Evolutionary conservation across 768 basidiomycete species (phyloP).

Genomic region (Kondoa malvinella): DNA sequence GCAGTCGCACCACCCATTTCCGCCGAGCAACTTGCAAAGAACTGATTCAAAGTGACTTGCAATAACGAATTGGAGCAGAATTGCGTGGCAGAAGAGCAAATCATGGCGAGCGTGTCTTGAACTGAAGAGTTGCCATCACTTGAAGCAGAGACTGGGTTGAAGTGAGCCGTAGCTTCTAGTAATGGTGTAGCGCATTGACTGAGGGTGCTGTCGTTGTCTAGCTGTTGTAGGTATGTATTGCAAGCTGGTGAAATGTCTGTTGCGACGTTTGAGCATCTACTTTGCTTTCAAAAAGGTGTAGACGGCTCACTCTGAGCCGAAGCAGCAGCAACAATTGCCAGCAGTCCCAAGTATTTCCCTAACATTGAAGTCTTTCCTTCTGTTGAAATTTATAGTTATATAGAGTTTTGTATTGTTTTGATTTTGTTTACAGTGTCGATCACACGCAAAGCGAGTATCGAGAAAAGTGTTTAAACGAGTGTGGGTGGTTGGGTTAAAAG

Average conservation of each 20-base stretch:
- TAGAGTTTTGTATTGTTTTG: no score
- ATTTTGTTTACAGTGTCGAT: no score
- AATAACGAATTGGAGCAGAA: constrained; percentile 38
- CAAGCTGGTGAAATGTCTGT: constrained; percentile 26
- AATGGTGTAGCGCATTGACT: constrained; percentile 34
- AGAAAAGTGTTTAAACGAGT: no score
- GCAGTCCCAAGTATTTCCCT: no score
- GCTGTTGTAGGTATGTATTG: constrained; percentile 44
- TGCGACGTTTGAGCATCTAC: neutral
- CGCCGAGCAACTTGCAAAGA: constrained; percentile 50
- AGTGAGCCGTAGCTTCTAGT: constrained; percentile 42
- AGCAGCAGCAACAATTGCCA: neutral
- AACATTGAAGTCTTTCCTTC: no score
- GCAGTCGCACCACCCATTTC: constrained; percentile 44
- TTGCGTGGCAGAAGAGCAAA: constrained; percentile 41
- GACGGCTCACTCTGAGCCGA: neutral
- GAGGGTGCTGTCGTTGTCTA: constrained; percentile 46
- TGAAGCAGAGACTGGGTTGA: constrained; percentile 35
- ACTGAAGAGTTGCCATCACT: constrained; percentile 17
- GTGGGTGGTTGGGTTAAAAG: no score
- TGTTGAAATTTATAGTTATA: no score
- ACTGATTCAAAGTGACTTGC: constrained; percentile 46
- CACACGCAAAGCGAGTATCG: no score
- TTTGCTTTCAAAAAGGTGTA: neutral
- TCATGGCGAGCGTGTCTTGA: constrained; percentile 32